These are phyloP conservation scores for Fusarium bactridioides DNA, from an alignment of 2,329 filamentous ascomycete species.

Conservation along the genomic window DNA sequence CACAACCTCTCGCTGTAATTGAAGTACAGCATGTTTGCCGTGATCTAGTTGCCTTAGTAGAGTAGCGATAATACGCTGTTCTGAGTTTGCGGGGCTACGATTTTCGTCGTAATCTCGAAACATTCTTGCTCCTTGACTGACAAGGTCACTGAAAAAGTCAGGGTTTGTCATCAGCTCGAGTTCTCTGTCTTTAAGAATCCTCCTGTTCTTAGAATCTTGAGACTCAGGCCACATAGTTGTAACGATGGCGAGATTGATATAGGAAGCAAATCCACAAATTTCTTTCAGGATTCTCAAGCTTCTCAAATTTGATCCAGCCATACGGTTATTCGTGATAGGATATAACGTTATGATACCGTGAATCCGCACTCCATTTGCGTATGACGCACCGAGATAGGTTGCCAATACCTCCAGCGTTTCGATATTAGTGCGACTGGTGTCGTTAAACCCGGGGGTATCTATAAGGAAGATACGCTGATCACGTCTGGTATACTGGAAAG, in stretches of 20 bases:
- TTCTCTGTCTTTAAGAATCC: neutral
- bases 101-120: neutral
- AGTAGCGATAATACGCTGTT: neutral
- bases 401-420: constrained; percentile 14
- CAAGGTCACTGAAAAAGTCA: neutral
- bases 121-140: neutral
- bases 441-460: constrained; percentile 22
- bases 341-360: constrained; percentile 11
- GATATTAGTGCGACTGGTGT: constrained; percentile 10
- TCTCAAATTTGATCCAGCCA: constrained; percentile 3
- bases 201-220: neutral
- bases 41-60: neutral
- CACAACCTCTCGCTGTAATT: constrained; percentile 3
- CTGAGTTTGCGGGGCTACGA: neutral
- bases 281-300: constrained; percentile 6
- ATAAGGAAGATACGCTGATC: constrained; percentile 9
- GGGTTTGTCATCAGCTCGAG: neutral
- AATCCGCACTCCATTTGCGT: constrained; percentile 6
- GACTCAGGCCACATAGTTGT: constrained; percentile 24
- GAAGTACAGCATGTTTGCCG: neutral
- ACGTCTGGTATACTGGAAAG: neutral
- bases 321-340: constrained; percentile 20
- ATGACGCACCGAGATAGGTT: constrained; percentile 12
- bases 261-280: neutral
- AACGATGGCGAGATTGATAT: constrained; percentile 1